These are phyloP conservation scores for Trametes cingulata DNA, from an alignment of 768 basidiomycete genomes.

Conservation along the genomic window DNA sequence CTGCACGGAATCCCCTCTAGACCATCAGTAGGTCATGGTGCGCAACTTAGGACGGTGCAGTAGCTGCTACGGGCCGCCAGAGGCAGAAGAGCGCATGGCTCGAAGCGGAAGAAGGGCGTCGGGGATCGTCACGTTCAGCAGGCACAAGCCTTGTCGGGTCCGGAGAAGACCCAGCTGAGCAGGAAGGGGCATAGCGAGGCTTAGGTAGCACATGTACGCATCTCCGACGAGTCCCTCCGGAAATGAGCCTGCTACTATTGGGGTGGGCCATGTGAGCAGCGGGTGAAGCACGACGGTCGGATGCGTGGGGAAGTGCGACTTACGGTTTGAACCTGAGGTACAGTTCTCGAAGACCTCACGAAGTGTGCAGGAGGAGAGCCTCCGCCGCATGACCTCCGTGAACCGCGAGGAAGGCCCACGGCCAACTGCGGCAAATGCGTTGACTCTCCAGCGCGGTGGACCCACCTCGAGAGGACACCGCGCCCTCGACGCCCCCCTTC, in stretches of 20 bases:
- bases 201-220: background rate
- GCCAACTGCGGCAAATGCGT: background rate
- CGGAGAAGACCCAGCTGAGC: background rate
- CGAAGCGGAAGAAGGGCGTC: background rate
- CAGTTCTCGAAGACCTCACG: background rate
- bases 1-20: too few species aligned
- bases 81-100: background rate
- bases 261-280: constrained; percentile 5
- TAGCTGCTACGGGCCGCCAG: background rate
- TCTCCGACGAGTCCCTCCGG: background rate
- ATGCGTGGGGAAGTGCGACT: background rate
- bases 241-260: background rate
- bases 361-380: background rate
- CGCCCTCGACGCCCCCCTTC: background rate
- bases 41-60: background rate
- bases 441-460: background rate
- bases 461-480: background rate
- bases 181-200: background rate
- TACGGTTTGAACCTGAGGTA: background rate
- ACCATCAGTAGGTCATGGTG: background rate
- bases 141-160: background rate
- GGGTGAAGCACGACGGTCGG: constrained; percentile 2
- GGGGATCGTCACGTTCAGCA: background rate
- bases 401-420: background rate
- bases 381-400: constrained; percentile 2